Base-by-base conservation (phyloP, 768 basidiomycete genomes). In the Russula lepida region DNA sequence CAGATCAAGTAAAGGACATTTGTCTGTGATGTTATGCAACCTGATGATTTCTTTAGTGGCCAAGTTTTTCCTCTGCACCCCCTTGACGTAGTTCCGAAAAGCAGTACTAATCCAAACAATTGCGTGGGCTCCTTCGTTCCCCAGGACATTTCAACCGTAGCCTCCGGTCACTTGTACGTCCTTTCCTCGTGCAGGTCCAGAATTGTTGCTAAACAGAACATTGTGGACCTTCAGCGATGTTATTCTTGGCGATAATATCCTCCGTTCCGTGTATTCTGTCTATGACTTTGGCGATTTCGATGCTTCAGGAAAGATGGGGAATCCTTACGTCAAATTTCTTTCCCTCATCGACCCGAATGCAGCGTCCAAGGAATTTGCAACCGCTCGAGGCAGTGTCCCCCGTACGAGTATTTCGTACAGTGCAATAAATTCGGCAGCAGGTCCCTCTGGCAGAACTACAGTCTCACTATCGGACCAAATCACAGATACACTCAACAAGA, bases 281-380 rank as follows among this genome's bases (percentile, higher is more conserved):
- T 93, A 91, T 71, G 87, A 92, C 72, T 93, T 87, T 69, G 90
- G 90, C 25, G 88, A 92, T 73, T 90, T 82, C 66, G 81, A 84
- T 68, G 70, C 77, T 13, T 74, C 78, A 5, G 84, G 83, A 39
- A 72, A 78, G 17, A 84, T 84, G 83, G 89, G 88, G 43, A 72
- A 84, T 69, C 91, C 91, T 5, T 90, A 88, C 70, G 80, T 93
- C 74, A 85, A 85, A 71, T 73, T 93, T 41, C 77, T 90, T 63
- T 74, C 88, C 15, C 77, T 90, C 55, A 71, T 88, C 62, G 78
- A 90, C 69, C 84, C 90, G 21, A 75, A 84, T 67, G 69, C 82
- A 55, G 90, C 88, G 23, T 89, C 88, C 17, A 68, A 74, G 49
- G 86, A 88, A 57, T 93, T 92, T 73, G 84, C 85, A 68, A 66